These are phyloP conservation scores for Lactarius akahatsu DNA, from an alignment of 768 basidiomycete species.

Conservation along the genomic window DNA sequence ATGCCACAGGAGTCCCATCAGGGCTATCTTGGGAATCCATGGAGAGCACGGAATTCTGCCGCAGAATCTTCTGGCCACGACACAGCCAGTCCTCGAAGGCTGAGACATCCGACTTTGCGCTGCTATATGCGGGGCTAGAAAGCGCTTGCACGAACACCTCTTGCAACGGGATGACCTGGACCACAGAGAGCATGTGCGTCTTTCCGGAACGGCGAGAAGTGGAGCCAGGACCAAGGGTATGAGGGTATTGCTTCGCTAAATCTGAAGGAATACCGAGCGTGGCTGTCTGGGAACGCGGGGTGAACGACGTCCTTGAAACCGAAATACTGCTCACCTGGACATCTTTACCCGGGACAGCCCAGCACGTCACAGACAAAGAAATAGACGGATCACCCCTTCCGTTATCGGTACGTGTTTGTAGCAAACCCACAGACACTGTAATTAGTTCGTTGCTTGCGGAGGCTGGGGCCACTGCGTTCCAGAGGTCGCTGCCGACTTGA, in stretches of 20 bases:
- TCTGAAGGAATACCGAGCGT: constrained; percentile 16
- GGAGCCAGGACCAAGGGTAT: constrained; percentile 3
- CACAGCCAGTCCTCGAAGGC: constrained; percentile 33
- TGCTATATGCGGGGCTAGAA: constrained; percentile 30
- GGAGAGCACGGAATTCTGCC: constrained; percentile 47
- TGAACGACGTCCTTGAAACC: constrained; percentile 2
- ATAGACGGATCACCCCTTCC: constrained; percentile 11
- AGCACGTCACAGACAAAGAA: constrained; percentile 35
- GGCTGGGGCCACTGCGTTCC: constrained; percentile 13
- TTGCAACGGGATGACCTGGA: constrained; percentile 29
- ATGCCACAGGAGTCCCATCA: constrained; percentile 4
- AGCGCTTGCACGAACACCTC: constrained; percentile 33
- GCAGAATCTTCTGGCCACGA: constrained; percentile 42
- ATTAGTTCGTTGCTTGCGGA: constrained; percentile 6
- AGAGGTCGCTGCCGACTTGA: constrained; percentile 17
- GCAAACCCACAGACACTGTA: constrained; percentile 17
- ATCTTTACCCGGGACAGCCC: constrained; percentile 39
- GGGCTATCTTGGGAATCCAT: constrained; percentile 29
- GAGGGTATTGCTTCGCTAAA: constrained; percentile 13
- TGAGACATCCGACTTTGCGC: constrained; percentile 26
- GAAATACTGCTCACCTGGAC: constrained; percentile 35
- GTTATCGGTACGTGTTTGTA: neutral
- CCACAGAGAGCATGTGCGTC: constrained; percentile 24
- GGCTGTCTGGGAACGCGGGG: constrained; percentile 31
- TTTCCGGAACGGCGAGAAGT: neutral